Conservation (phyloP, 768 basidiomycete species). For the Tephrocybe sp. region DNA sequence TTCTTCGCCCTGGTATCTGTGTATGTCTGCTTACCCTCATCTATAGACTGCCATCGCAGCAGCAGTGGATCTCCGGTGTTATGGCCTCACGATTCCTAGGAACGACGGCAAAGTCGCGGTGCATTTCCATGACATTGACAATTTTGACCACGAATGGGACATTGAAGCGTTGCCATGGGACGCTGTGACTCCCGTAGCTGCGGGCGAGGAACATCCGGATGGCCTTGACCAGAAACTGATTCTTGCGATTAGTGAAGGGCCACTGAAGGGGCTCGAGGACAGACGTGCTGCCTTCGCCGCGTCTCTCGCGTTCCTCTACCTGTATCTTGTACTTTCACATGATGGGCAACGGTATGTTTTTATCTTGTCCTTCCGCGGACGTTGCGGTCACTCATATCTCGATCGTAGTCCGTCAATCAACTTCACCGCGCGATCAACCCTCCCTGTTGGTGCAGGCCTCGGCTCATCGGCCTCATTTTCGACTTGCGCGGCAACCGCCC, state of each 20-base stretch:
- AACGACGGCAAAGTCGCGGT: constrained; percentile 73
- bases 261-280: constrained; percentile 35
- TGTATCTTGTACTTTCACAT: constrained; percentile 81
- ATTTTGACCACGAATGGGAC: constrained; percentile 82
- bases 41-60: constrained; percentile 90
- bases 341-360: constrained; percentile 53
- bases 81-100: constrained; percentile 78
- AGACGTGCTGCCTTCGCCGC: constrained; percentile 42
- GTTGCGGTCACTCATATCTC: constrained; percentile 15
- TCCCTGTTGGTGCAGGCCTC: constrained; percentile 94
- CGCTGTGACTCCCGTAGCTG: constrained; percentile 52
- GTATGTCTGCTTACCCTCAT: constrained; percentile 12
- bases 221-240: constrained; percentile 73
- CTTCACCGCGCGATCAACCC: constrained; percentile 80
- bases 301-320: constrained; percentile 81
- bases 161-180: constrained; percentile 80
- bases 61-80: constrained; percentile 93
- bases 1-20: constrained; percentile 9
- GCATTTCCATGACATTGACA: constrained; percentile 75
- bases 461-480: constrained; percentile 98
- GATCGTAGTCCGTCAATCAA: constrained; percentile 68
- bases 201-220: constrained; percentile 58
- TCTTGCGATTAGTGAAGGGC: constrained; percentile 59
- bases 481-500: constrained; percentile 76
- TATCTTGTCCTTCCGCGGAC: constrained; percentile 13